phyloP scores from a whole-genome alignment of 78 protist species.

The Chrysochromulina tobinii region DNA sequence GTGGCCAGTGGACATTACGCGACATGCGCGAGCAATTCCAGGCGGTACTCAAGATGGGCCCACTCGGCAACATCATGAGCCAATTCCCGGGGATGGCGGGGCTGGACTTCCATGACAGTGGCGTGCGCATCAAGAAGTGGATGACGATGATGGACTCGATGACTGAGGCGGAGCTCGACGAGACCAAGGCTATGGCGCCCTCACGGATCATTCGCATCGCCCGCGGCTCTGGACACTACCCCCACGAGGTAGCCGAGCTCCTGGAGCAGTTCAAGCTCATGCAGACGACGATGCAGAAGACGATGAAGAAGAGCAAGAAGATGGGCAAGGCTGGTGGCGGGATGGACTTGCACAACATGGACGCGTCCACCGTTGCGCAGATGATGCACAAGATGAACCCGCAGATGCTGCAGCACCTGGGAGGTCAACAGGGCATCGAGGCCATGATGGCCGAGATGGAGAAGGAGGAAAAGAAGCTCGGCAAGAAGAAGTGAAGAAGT shows the following conservation, averaged over 20 bases:
- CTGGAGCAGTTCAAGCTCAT: conserved; percentile 69
- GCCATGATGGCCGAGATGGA: conserved; percentile 29
- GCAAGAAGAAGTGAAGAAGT: background rate
- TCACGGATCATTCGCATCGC: conserved; percentile 72
- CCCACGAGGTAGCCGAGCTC: conserved; percentile 77
- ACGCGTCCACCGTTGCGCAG: background rate
- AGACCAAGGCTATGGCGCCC: conserved; percentile 60
- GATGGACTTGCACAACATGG: conserved; percentile 8
- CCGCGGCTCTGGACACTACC: conserved; percentile 77
- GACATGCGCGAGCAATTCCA: conserved; percentile 95
- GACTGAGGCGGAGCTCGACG: conserved; percentile 78
- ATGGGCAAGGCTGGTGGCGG: conserved; percentile 23
- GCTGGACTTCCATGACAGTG: conserved; percentile 35
- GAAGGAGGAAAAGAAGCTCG: conserved; percentile 23
- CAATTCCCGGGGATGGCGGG: background rate
- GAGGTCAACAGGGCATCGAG: conserved; percentile 61
- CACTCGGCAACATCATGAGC: conserved; percentile 66
- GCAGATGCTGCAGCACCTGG: conserved; percentile 84
- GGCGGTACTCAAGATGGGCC: conserved; percentile 85
- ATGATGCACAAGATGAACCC: conserved; percentile 54
- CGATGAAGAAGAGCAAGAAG: conserved; percentile 36
- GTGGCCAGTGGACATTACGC: conserved; percentile 89
- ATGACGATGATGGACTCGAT: conserved; percentile 91
- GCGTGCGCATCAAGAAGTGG: conserved; percentile 72
- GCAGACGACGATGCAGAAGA: conserved; percentile 46